Conservation (phyloP, 2,329 filamentous ascomycete genomes). For the Colletotrichum sp. region DNA sequence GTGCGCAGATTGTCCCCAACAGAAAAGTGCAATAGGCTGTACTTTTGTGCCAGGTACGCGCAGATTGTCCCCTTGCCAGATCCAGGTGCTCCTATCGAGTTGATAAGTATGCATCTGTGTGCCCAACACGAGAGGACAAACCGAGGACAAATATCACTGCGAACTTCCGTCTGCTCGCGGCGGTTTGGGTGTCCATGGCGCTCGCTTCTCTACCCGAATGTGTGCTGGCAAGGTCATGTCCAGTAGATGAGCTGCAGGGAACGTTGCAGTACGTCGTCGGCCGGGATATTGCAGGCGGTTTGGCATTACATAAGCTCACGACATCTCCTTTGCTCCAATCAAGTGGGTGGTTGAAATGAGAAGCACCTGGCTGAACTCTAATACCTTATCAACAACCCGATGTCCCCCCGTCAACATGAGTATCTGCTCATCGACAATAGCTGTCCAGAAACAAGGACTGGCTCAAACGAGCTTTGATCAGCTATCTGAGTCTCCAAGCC, state of each 20-base stretch:
- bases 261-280: neutral
- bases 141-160: neutral
- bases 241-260: neutral
- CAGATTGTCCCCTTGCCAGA: constrained; percentile 5
- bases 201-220: neutral
- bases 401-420: neutral
- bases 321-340: neutral
- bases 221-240: neutral
- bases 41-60: neutral
- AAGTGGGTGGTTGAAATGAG: neutral
- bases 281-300: neutral
- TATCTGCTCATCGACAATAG: neutral
- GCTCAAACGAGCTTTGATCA: neutral
- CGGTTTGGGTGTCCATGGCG: neutral
- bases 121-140: neutral
- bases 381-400: neutral
- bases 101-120: neutral
- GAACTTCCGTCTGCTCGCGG: neutral
- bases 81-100: neutral
- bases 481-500: neutral
- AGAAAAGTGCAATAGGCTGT: neutral
- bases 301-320: neutral
- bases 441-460: neutral
- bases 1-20: neutral
- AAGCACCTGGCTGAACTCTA: neutral